A percentile compares a stretch with the other conserved stretches of the same genome.
Evolutionary conservation across 352 stramenopile genomes (phyloP).

Genomic region (Pythium sukuiense): DNA sequence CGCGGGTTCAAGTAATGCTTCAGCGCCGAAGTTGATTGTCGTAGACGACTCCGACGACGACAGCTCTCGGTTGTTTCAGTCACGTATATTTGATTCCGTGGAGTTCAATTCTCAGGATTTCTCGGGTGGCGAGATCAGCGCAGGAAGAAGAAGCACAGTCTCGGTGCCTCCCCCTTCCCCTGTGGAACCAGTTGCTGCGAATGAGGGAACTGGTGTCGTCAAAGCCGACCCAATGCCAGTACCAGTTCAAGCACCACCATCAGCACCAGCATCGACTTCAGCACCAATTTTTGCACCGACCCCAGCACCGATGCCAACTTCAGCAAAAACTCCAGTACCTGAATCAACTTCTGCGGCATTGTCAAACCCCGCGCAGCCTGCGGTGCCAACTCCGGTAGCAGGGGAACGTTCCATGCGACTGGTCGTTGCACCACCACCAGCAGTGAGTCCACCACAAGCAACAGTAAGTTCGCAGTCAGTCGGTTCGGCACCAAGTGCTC

Average conservation of each 20-base stretch:
- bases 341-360: too few species aligned
- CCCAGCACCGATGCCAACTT: too few species aligned
- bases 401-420: not conserved
- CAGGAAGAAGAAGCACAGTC: slow-evolving; percentile 29
- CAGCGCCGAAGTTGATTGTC: slow-evolving; percentile 12
- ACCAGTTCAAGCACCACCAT: too few species aligned
- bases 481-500: not conserved
- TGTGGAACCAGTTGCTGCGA: not conserved
- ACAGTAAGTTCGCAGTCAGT: not conserved
- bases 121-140: slow-evolving; percentile 38
- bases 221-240: not conserved
- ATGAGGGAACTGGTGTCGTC: not conserved
- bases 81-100: slow-evolving; percentile 41
- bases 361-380: not conserved
- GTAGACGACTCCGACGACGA: slow-evolving; percentile 24
- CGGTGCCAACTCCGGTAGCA: not conserved
- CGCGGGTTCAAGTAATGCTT: not conserved
- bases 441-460: not conserved
- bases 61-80: slow-evolving; percentile 28
- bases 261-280: too few species aligned
- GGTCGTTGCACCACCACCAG: not conserved
- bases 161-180: not conserved
- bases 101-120: slow-evolving; percentile 49
- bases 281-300: too few species aligned
- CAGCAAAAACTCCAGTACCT: too few species aligned